Percentiles rank a stretch among this genome's conserved stretches.
These are phyloP conservation scores for Melanogaster broomeanus DNA, from an alignment of 768 basidiomycete species.

Conservation along the genomic window DNA sequence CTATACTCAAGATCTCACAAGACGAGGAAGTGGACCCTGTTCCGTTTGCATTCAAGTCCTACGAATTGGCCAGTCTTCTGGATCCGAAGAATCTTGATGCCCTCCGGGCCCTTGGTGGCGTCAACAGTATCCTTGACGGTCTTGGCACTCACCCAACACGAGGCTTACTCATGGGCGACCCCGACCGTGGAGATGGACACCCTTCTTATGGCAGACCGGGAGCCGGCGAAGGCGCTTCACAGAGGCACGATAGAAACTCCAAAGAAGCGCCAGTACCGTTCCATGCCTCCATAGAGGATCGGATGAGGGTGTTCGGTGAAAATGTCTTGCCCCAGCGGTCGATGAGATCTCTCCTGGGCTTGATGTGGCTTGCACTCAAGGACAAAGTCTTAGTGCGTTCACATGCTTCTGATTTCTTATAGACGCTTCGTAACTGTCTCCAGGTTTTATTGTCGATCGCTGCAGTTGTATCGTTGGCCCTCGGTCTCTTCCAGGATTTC, in stretches of 20 bases:
- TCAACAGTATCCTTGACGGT: constrained; percentile 61
- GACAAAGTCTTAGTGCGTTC: constrained; percentile 84
- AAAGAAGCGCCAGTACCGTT: constrained; percentile 9
- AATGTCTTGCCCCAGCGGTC: constrained; percentile 74
- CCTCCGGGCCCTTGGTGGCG: constrained; percentile 73
- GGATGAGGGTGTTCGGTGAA: constrained; percentile 69
- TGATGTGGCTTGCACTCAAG: constrained; percentile 87
- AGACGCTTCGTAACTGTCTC: constrained; percentile 1
- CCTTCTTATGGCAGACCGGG: constrained; percentile 20
- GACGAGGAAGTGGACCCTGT: constrained; percentile 54
- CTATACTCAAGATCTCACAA: constrained; percentile 32
- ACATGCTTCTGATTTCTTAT: not conserved
- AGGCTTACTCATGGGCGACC: constrained; percentile 38
- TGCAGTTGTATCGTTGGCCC: constrained; percentile 88
- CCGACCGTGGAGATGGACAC: not conserved
- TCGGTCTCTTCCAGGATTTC: constrained; percentile 94
- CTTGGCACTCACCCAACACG: constrained; percentile 65
- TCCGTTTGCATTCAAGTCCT: constrained; percentile 76
- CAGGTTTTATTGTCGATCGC: constrained; percentile 90
- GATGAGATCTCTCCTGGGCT: constrained; percentile 65
- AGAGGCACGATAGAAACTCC: constrained; percentile 30
- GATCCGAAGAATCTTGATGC: constrained; percentile 83
- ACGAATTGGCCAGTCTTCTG: constrained; percentile 77
- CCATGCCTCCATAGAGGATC: constrained; percentile 54
- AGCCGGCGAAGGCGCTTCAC: constrained; percentile 33